phyloP scores from a whole-genome alignment of 2,329 filamentous ascomycete species.

The Aspergillus persii region DNA sequence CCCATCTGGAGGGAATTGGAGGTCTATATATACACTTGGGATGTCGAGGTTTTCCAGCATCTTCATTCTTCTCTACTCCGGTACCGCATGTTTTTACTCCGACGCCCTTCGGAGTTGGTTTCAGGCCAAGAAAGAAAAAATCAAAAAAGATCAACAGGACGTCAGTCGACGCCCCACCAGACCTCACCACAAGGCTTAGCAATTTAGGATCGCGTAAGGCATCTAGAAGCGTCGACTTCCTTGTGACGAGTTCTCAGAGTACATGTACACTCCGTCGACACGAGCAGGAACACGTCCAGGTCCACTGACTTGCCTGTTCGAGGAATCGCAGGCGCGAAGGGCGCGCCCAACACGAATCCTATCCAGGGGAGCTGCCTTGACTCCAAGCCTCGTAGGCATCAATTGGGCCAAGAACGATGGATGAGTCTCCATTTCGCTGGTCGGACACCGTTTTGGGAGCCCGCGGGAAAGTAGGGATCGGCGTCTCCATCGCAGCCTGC shows the following conservation, averaged over 20 bases:
- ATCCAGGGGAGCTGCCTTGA: not conserved
- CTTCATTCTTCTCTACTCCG: not conserved
- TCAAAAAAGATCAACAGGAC: not conserved
- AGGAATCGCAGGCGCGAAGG: not conserved
- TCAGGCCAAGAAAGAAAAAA: not conserved
- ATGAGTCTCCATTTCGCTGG: not conserved
- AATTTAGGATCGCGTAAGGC: not conserved
- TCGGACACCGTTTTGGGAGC: not conserved
- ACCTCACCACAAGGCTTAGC: constrained; percentile 4
- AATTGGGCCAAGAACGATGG: not conserved
- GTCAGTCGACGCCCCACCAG: not conserved
- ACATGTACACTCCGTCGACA: not conserved
- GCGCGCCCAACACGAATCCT: not conserved
- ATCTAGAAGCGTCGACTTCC: not conserved
- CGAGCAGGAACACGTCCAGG: not conserved
- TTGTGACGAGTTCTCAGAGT: no score
- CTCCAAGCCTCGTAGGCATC: not conserved
- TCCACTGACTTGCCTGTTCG: not conserved
- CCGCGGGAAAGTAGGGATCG: not conserved
- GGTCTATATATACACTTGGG: constrained; percentile 1
- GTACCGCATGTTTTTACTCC: constrained; percentile 1
- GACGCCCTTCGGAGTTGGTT: constrained; percentile 2
- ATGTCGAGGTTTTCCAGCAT: not conserved
- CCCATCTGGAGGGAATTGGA: not conserved
- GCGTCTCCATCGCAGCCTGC: not conserved